Evolutionary conservation across 106 monocot genomes (phyloP), one percentile per base, ranked within the genome.

Genomic region (Cymbidium sinense): DNA sequence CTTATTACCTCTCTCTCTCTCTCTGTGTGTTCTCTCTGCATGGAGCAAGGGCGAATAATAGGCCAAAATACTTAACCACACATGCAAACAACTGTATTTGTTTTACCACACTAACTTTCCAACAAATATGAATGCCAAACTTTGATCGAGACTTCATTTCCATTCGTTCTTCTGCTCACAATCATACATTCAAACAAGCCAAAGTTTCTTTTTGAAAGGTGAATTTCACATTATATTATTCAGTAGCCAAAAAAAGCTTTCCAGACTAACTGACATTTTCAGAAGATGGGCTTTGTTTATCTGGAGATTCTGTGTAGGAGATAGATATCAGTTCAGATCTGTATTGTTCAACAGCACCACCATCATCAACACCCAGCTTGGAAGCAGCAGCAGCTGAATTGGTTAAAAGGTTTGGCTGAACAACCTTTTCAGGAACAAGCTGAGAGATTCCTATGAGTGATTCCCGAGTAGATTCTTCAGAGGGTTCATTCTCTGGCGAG

Each of bases 381-480:
- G 19, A 11, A 1, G 17, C 21, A 5, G n/a, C 12, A 25, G 21
- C 79, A 43, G 44, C 43, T 29, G 75, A 39, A 36, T 76, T 37
- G 62, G 12, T 5, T 15, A 69, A 0, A 31, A 10, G 28, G 41
- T 43, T 35, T 21, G 65, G 33, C 3, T 31, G 20, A 37, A 55
- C 9, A 31, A 23, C 3, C 27, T 52, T 65, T 51, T 84, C 79
- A 31, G 79, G 84, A 76, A 47, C 34, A 69, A n/a, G 34, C 74
- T 79, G 79, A 7, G 84, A 84, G 79, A 84, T 84, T 58, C 37
- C 76, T 47, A 84, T 84, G 28, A 84, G 84, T 34, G 79, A 84
- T 29, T 84, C 79, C 4, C 84, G 47, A 31, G 75, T 79, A 71
- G 70, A 44, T 76, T 84, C 84, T 76, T 51, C 78, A 8, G 70